A percentile compares a stretch with the other conserved stretches of the same genome.
These are phyloP conservation scores for Macrophomina tecta DNA, from an alignment of 2,329 filamentous ascomycete species.

Conservation along the genomic window DNA sequence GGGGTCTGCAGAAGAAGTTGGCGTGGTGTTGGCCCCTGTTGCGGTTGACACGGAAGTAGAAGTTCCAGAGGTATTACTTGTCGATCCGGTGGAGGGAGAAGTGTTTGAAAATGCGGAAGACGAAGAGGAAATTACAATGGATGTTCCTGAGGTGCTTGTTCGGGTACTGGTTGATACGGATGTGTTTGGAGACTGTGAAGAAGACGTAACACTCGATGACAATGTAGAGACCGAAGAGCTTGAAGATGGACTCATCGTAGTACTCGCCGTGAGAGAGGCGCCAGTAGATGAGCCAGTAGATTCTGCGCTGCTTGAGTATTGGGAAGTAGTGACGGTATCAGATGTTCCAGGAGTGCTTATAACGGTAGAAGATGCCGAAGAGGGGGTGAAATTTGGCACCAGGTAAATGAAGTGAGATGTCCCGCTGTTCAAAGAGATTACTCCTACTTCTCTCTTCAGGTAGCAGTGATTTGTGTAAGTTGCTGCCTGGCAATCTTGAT, in stretches of 20 bases:
- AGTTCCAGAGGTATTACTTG: background rate
- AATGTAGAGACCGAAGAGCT: too few relatives aligned
- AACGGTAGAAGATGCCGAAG: background rate
- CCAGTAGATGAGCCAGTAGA: too few relatives aligned
- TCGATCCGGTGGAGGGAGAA: too few relatives aligned
- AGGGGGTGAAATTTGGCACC: background rate
- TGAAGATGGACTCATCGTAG: too few relatives aligned
- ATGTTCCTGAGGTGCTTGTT: too few relatives aligned
- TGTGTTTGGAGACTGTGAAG: background rate
- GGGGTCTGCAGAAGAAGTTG: background rate
- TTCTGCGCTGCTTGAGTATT: too few relatives aligned
- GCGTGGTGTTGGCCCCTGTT: background rate
- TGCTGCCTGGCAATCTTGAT: background rate
- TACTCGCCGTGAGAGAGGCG: too few relatives aligned
- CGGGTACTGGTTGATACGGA: background rate
- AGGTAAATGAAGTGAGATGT: background rate
- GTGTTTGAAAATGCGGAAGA: too few relatives aligned
- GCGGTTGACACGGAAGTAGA: background rate
- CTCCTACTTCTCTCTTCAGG: background rate
- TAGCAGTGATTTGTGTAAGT: background rate
- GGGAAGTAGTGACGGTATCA: too few relatives aligned
- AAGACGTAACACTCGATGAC: background rate
- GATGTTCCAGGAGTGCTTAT: background rate
- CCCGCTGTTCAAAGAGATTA: background rate
- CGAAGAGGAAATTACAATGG: too few relatives aligned